phyloP scores from a whole-genome alignment of 2,329 filamentous ascomycete genomes.

The Cladosporium halotolerans region DNA sequence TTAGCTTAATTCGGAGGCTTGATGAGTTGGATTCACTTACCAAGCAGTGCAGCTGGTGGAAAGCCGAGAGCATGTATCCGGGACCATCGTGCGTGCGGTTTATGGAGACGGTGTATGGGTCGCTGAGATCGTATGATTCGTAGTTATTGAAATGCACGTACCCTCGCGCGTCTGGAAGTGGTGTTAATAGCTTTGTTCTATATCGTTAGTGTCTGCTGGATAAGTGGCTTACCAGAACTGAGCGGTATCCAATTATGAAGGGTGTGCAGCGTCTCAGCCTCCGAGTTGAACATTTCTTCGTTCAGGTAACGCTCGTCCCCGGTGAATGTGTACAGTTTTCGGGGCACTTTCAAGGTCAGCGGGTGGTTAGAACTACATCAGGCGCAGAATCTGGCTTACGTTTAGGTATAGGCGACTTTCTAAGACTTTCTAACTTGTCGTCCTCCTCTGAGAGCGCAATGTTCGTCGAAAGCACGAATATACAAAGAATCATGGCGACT shows the following conservation, averaged over 20 bases:
- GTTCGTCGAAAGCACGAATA: slow-evolving; percentile 1
- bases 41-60: slow-evolving; percentile 27
- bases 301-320: slow-evolving; percentile 8
- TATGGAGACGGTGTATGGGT: slow-evolving; percentile 6
- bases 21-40: slow-evolving; percentile 4
- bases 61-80: slow-evolving; percentile 21
- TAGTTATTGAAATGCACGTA: slow-evolving; percentile 6
- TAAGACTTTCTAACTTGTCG: not conserved
- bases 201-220: too few relatives aligned
- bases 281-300: slow-evolving; percentile 10
- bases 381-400: not conserved
- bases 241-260: slow-evolving; percentile 11
- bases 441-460: not conserved
- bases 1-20: not conserved
- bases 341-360: not conserved
- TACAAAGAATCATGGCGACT: slow-evolving; percentile 5
- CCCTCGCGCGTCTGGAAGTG: slow-evolving; percentile 3
- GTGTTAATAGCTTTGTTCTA: not conserved
- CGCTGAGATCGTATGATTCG: slow-evolving; percentile 8
- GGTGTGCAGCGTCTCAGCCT: slow-evolving; percentile 3
- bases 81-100: slow-evolving; percentile 7
- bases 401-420: slow-evolving; percentile 4
- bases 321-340: slow-evolving; percentile 7
- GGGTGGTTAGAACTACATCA: not conserved
- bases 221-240: slow-evolving; percentile 2